phyloP scores from a whole-genome alignment of 2,329 filamentous ascomycete genomes.

The Neoascochyta sp. region DNA sequence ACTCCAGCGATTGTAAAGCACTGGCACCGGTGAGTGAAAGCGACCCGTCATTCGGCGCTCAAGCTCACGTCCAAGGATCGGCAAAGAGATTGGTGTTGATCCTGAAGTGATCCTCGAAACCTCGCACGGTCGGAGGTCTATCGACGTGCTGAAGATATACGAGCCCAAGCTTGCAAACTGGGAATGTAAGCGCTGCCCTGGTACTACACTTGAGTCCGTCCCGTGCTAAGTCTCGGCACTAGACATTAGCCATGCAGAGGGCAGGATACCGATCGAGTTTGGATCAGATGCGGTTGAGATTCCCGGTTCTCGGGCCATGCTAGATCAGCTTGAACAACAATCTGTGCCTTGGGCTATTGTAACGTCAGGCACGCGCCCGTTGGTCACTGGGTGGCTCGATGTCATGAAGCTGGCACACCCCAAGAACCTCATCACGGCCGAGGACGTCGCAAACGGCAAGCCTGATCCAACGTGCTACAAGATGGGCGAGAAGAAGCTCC shows the following conservation, averaged over 20 bases:
- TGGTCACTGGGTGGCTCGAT: slow-evolving; percentile 51
- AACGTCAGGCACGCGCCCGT: slow-evolving; percentile 47
- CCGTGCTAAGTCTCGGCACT: slow-evolving; percentile 6
- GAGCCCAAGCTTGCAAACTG: slow-evolving; percentile 83
- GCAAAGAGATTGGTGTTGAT: slow-evolving; percentile 76
- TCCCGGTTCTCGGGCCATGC: slow-evolving; percentile 70
- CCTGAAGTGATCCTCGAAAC: slow-evolving; percentile 83
- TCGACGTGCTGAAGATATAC: slow-evolving; percentile 77
- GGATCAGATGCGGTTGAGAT: slow-evolving; percentile 79
- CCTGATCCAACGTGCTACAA: slow-evolving; percentile 50
- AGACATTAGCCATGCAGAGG: slow-evolving; percentile 81
- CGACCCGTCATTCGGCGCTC: not conserved
- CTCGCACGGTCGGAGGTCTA: slow-evolving; percentile 84
- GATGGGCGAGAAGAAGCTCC: slow-evolving; percentile 42
- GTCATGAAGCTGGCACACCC: slow-evolving; percentile 48
- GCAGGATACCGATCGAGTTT: slow-evolving; percentile 69
- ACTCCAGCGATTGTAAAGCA: slow-evolving; percentile 73
- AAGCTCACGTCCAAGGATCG: slow-evolving; percentile 55
- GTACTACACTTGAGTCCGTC: slow-evolving; percentile 1
- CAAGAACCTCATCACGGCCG: slow-evolving; percentile 47
- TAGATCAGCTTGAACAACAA: slow-evolving; percentile 61
- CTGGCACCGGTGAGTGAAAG: slow-evolving; percentile 62
- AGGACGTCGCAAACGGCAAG: slow-evolving; percentile 49
- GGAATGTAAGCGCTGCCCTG: slow-evolving; percentile 66
- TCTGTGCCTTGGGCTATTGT: slow-evolving; percentile 79